A percentile compares a stretch with the other conserved stretches of the same genome.
phyloP scores from a whole-genome alignment of 148 eudicot genomes.

The Rhododendron ovatum region DNA sequence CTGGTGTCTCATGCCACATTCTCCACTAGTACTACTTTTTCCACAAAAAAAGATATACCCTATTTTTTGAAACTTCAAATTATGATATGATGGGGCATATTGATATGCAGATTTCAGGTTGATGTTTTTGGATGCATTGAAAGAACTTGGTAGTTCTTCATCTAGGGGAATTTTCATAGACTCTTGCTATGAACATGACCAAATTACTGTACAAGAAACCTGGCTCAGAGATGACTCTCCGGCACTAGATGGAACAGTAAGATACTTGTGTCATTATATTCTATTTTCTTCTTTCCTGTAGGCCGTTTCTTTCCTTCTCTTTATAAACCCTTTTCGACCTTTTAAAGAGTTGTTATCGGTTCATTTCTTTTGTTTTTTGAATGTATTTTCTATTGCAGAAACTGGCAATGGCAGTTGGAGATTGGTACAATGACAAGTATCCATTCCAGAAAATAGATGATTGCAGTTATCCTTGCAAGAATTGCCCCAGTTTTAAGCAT shows the following conservation, averaged over 20 bases:
- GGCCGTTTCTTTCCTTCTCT: neutral
- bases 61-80: neutral
- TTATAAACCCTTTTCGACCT: neutral
- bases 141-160: neutral
- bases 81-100: neutral
- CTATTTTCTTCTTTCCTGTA: neutral
- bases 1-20: neutral
- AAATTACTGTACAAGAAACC: neutral
- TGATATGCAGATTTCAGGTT: neutral
- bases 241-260: neutral
- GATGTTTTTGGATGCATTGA: neutral
- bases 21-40: neutral
- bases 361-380: too few relatives aligned
- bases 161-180: neutral
- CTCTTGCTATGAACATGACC: neutral
- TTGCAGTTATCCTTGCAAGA: neutral
- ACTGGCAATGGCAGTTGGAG: neutral
- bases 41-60: neutral
- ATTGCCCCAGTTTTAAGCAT: neutral
- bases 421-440: neutral
- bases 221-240: neutral
- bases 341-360: neutral
- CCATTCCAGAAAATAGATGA: neutral
- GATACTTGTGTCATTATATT: neutral
- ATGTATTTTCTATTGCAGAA: neutral